Percentiles rank a stretch among this genome's conserved stretches.
These are phyloP conservation scores for Chaetoceros tenuissimus DNA, from an alignment of 108 stramenopile species.

Conservation along the genomic window DNA sequence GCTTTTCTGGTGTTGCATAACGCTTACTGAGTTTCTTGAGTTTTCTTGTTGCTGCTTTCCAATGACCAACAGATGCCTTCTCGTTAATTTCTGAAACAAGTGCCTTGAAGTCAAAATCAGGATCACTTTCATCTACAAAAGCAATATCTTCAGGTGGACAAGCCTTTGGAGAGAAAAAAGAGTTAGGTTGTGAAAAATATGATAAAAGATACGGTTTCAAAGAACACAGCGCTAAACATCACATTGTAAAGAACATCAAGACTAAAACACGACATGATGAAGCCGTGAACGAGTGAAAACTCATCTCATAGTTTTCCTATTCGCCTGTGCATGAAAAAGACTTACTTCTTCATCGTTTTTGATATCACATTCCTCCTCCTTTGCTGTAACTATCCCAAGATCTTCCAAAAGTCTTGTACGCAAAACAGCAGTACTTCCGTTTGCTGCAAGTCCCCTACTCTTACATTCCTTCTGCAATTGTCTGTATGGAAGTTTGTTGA, in stretches of 20 bases:
- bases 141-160: slow-evolving; percentile 40
- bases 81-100: slow-evolving; percentile 36
- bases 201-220: not conserved
- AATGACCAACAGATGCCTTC: slow-evolving; percentile 60
- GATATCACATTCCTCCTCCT: slow-evolving; percentile 22
- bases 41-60: slow-evolving; percentile 76
- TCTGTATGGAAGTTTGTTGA: slow-evolving; percentile 44
- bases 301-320: slow-evolving; percentile 2
- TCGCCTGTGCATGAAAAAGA: slow-evolving; percentile 15
- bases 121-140: slow-evolving; percentile 69
- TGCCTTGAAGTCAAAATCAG: slow-evolving; percentile 62
- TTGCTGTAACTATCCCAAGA: slow-evolving; percentile 15
- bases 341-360: slow-evolving; percentile 6
- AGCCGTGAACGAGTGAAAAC: not conserved
- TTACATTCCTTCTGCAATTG: slow-evolving; percentile 55
- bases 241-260: not conserved
- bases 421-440: slow-evolving; percentile 58
- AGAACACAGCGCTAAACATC: not conserved
- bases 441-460: slow-evolving; percentile 35
- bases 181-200: not conserved
- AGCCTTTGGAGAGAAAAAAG: slow-evolving; percentile 12
- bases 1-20: slow-evolving; percentile 27
- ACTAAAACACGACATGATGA: not conserved
- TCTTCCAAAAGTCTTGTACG: slow-evolving; percentile 43
- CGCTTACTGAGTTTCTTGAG: slow-evolving; percentile 42